Percentiles rank a stretch among this genome's conserved stretches.
These are phyloP conservation scores for Pachyrhizus erosus DNA, from an alignment of 306 rosid genomes.

Conservation along the genomic window DNA sequence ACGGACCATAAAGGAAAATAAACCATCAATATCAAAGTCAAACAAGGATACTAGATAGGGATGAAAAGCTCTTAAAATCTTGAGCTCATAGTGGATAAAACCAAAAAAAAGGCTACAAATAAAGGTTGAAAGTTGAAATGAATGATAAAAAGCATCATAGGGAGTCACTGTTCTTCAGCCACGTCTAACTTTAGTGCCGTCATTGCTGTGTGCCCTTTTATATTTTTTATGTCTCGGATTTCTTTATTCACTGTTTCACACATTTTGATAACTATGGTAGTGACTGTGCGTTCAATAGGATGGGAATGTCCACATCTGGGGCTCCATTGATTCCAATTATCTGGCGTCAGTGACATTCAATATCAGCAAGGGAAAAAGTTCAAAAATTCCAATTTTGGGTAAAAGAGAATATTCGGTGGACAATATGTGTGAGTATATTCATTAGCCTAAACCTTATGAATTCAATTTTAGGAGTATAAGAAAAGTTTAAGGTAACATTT, in stretches of 20 bases:
- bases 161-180: slow-evolving; percentile 39
- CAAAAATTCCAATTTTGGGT: slow-evolving; percentile 34
- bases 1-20: slow-evolving; percentile 13
- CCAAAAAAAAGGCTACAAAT: not conserved
- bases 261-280: not conserved
- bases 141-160: slow-evolving; percentile 24
- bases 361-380: slow-evolving; percentile 1
- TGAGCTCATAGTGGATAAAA: slow-evolving; percentile 31
- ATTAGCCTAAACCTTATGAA: not conserved
- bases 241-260: slow-evolving; percentile 23
- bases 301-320: slow-evolving; percentile 30
- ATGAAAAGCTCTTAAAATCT: slow-evolving; percentile 29
- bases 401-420: slow-evolving; percentile 13
- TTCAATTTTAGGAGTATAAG: not conserved
- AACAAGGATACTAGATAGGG: slow-evolving; percentile 35
- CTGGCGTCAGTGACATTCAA: slow-evolving; percentile 46
- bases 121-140: slow-evolving; percentile 35
- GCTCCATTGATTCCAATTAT: slow-evolving; percentile 45
- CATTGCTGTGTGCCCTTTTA: slow-evolving; percentile 25
- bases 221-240: not conserved
- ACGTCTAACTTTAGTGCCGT: slow-evolving; percentile 50
- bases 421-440: slow-evolving; percentile 32
- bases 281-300: not conserved
- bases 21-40: slow-evolving; percentile 31
- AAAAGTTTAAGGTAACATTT: not conserved